Evolutionary conservation across 2,329 filamentous ascomycete genomes (phyloP).

Genomic region (Colletotrichum spaethianum): DNA sequence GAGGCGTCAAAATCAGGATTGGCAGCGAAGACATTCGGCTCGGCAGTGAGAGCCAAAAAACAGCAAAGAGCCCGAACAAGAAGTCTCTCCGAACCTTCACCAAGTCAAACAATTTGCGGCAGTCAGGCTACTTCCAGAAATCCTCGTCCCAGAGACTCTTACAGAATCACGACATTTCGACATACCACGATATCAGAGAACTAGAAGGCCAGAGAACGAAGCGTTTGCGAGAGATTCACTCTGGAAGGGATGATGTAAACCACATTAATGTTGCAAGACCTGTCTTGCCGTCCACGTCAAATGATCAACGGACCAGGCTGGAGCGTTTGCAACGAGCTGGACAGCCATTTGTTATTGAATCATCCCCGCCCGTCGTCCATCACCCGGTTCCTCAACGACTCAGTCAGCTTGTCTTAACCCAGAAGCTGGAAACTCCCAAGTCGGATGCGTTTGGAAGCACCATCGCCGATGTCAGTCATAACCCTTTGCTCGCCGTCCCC

Average conservation of each 20-base stretch:
- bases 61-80: neutral
- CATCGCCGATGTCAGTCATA: slow-evolving; percentile 17
- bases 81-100: neutral
- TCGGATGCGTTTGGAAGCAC: slow-evolving; percentile 20
- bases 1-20: slow-evolving; percentile 33
- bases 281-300: neutral
- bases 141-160: neutral
- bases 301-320: neutral
- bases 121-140: neutral
- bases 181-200: neutral
- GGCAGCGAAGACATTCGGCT: slow-evolving; percentile 34
- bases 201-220: neutral
- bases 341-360: slow-evolving; percentile 13
- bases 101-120: neutral
- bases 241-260: neutral
- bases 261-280: neutral
- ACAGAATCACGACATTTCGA: neutral
- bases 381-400: slow-evolving; percentile 38
- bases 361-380: slow-evolving; percentile 25
- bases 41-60: slow-evolving; percentile 3
- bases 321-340: slow-evolving; percentile 14
- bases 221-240: neutral
- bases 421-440: neutral
- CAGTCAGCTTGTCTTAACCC: slow-evolving; percentile 18
- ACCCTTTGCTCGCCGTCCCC: neutral